Evolutionary conservation across 306 rosid species (phyloP).

Genomic region (Rosa chinensis): DNA sequence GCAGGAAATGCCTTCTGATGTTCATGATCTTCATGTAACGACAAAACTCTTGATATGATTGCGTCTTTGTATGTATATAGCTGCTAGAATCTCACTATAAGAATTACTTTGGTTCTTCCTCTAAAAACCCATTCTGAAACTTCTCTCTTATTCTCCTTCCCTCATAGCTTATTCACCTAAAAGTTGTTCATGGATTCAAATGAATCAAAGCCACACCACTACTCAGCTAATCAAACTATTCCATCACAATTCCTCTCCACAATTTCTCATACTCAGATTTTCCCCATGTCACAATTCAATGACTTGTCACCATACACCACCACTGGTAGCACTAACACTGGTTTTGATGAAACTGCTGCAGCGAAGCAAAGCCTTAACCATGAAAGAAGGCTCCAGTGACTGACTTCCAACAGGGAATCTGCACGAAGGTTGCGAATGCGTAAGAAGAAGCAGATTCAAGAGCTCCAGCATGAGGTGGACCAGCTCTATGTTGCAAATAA

Average conservation of each 20-base stretch:
- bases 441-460: constrained; percentile 45
- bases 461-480: constrained; percentile 33
- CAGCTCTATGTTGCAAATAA: constrained; percentile 36
- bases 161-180: not conserved
- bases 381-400: constrained; percentile 36
- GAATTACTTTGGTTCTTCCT: constrained; percentile 12
- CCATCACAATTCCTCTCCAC: not conserved
- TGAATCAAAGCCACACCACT: constrained; percentile 12
- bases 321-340: constrained; percentile 18
- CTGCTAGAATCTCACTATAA: not conserved
- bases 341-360: constrained; percentile 9
- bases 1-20: not conserved
- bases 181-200: constrained; percentile 21
- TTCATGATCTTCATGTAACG: not conserved
- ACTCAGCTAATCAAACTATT: not conserved
- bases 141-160: constrained; percentile 16
- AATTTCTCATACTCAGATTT: not conserved
- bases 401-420: constrained; percentile 45
- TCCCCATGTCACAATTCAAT: constrained; percentile 13
- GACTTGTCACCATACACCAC: constrained; percentile 31
- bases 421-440: constrained; percentile 43
- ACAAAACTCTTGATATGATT: not conserved
- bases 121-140: not conserved
- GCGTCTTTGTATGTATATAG: constrained; percentile 20
- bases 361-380: constrained; percentile 5